Evolutionary conservation across 495 filamentous ascomycete species (phyloP).

Genomic region (Copromyces sp.): DNA sequence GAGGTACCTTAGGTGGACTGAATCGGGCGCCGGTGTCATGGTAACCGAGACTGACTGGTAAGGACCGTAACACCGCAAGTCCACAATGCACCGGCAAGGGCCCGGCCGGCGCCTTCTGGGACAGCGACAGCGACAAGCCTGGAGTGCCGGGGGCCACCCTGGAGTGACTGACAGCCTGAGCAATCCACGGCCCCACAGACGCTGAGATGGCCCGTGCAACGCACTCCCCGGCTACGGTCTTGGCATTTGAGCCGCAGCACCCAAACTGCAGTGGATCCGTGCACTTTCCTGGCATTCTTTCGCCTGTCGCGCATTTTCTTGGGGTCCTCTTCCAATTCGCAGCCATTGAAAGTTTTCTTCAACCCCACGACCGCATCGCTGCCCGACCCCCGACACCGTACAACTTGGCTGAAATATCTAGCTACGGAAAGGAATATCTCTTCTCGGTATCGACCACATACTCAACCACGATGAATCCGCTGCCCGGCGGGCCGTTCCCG

Average conservation of each 20-base stretch:
- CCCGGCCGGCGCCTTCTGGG: neutral
- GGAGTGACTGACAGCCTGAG: neutral
- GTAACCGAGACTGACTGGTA: neutral
- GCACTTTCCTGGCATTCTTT: neutral
- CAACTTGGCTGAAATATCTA: neutral
- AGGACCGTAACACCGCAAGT: neutral
- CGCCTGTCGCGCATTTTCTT: neutral
- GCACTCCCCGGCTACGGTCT: neutral
- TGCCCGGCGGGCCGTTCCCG: conserved; percentile 40
- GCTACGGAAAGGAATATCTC: neutral
- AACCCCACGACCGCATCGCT: neutral
- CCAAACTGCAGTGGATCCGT: neutral
- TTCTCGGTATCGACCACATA: neutral
- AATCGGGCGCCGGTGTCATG: neutral
- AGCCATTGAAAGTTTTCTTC: neutral
- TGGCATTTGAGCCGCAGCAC: neutral
- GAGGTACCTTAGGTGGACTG: neutral
- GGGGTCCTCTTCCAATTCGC: neutral
- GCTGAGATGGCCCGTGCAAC: neutral
- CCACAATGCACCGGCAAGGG: neutral
- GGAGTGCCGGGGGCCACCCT: neutral
- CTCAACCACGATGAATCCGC: conserved; percentile 49
- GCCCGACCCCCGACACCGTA: neutral
- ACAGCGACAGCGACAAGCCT: neutral
- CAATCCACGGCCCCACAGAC: neutral